Conservation (phyloP, 1,284 basidiomycete species). For the Malassezia sympodialis region DNA sequence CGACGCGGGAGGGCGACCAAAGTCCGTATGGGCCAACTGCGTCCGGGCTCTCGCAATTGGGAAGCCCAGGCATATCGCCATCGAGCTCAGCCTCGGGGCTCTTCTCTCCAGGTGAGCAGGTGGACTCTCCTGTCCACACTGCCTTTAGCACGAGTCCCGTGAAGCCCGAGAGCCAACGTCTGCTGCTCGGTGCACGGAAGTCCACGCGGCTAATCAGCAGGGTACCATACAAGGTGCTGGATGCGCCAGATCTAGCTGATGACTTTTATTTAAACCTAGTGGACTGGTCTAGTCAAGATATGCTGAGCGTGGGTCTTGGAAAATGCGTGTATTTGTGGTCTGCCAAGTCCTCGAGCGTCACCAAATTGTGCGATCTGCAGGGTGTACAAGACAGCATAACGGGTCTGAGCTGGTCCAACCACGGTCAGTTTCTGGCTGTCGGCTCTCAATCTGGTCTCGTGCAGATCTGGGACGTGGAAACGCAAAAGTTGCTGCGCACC, state of each 20-base stretch:
- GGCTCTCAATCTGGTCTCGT: conserved; percentile 78
- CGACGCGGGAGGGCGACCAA: conserved; percentile 12
- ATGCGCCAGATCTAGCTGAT: conserved; percentile 84
- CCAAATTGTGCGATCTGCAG: conserved; percentile 74
- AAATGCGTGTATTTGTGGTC: conserved; percentile 93
- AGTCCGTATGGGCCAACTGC: conserved; percentile 1
- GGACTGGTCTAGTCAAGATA: conserved; percentile 90
- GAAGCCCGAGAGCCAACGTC: conserved; percentile 65
- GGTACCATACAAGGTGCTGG: conserved; percentile 92
- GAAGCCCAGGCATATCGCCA: conserved; percentile 2
- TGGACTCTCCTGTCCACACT: conserved; percentile 60
- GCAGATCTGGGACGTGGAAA: conserved; percentile 88
- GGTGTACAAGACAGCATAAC: conserved; percentile 39
- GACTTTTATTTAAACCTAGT: conserved; percentile 98
- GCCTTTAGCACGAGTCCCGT: conserved; percentile 85
- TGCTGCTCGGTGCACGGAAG: conserved; percentile 76
- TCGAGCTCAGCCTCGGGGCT: not conserved
- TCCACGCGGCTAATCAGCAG: conserved; percentile 75
- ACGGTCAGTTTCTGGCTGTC: conserved; percentile 63
- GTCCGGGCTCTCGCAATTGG: not conserved
- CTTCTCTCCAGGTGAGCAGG: conserved; percentile 18
- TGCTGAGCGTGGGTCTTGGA: conserved; percentile 83
- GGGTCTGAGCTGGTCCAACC: conserved; percentile 57
- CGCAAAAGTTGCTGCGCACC: conserved; percentile 65
- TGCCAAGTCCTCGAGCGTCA: conserved; percentile 80